These are phyloP conservation scores for Sporothrix euskadiensis DNA, from an alignment of 2,329 filamentous ascomycete species.

Conservation along the genomic window DNA sequence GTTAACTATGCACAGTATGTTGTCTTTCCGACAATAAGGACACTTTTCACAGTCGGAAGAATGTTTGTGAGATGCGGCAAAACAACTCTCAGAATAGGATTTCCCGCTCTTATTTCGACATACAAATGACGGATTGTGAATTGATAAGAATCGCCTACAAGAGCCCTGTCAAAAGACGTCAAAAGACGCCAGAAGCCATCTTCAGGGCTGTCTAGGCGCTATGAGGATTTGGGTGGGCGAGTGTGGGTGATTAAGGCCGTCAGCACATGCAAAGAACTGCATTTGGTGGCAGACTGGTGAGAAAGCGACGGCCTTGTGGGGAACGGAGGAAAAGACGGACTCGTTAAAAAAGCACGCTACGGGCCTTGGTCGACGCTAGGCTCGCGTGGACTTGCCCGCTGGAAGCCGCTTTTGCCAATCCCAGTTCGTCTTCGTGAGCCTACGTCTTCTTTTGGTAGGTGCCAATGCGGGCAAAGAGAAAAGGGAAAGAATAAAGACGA, in stretches of 20 bases:
- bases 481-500: neutral
- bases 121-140: neutral
- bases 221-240: neutral
- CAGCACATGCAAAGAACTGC: neutral
- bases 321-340: neutral
- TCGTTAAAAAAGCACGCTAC: neutral
- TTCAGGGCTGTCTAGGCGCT: neutral
- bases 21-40: neutral
- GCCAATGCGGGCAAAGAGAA: neutral
- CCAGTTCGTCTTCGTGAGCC: neutral
- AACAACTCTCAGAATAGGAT: neutral
- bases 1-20: too few species aligned
- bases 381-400: constrained; percentile 8
- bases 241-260: constrained; percentile 10
- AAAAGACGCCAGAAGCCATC: too few species aligned
- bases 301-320: neutral
- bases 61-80: neutral
- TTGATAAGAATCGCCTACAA: neutral
- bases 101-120: constrained; percentile 20
- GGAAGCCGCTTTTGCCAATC: constrained; percentile 10
- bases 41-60: neutral
- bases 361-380: constrained; percentile 16
- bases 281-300: neutral
- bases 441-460: constrained; percentile 22
- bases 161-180: neutral